phyloP scores from a whole-genome alignment of 73 alveolate genomes.

The Breviolum minutum region DNA sequence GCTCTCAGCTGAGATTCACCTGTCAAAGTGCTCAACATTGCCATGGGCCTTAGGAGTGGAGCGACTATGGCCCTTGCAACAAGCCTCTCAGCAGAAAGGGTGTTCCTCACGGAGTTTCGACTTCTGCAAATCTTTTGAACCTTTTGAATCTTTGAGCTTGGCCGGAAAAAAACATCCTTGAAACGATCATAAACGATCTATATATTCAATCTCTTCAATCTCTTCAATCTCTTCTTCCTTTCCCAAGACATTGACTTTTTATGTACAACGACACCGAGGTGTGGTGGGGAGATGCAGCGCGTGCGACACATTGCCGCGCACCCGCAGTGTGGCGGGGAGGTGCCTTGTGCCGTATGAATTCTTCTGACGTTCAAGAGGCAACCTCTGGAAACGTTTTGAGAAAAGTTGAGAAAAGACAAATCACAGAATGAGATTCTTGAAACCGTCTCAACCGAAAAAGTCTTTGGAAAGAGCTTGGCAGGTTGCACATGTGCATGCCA shows the following conservation, averaged over 20 bases:
- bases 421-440: too few relatives aligned
- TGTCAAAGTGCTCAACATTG: neutral
- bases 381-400: too few relatives aligned
- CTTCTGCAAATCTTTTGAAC: too few relatives aligned
- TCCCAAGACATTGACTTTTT: neutral
- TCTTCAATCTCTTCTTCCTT: neutral
- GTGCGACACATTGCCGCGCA: conserved; percentile 69
- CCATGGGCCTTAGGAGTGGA: conserved; percentile 28
- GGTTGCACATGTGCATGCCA: neutral
- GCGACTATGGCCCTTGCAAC: conserved; percentile 73
- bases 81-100: conserved; percentile 1
- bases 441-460: too few relatives aligned
- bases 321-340: conserved; percentile 77
- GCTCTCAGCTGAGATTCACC: neutral
- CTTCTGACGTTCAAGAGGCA: too few relatives aligned
- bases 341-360: too few relatives aligned
- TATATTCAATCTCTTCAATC: too few relatives aligned
- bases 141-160: too few relatives aligned
- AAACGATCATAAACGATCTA: too few relatives aligned
- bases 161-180: too few relatives aligned
- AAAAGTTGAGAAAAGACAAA: too few relatives aligned
- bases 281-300: conserved; percentile 80
- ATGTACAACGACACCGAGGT: neutral
- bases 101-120: too few relatives aligned
- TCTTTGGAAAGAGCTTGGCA: neutral